These are phyloP conservation scores for Butyriboletus regius DNA, from an alignment of 1,284 basidiomycete genomes.

Conservation along the genomic window DNA sequence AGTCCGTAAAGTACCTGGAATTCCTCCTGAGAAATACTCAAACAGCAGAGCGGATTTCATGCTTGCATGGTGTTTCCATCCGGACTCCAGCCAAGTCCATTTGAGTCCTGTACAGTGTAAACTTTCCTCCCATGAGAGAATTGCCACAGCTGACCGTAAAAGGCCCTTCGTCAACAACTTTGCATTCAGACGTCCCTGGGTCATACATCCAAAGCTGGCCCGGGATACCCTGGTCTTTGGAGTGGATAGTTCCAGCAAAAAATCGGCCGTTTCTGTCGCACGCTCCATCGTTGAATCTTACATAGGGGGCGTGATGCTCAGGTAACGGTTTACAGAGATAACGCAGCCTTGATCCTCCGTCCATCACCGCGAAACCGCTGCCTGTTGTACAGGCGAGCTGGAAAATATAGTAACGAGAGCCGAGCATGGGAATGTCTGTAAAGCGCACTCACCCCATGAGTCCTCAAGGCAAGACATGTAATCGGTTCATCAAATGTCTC, in stretches of 20 bases:
- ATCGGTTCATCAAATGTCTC: conserved; percentile 24
- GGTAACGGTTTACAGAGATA: conserved; percentile 44
- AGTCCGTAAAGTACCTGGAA: conserved; percentile 62
- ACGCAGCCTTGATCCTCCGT: conserved; percentile 11
- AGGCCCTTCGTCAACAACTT: conserved; percentile 54
- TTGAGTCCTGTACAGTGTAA: conserved; percentile 12
- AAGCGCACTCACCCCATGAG: conserved; percentile 7
- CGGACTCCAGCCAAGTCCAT: conserved; percentile 23
- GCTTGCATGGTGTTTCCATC: conserved; percentile 22
- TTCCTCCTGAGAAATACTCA: conserved; percentile 2
- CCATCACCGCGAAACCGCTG: conserved; percentile 21
- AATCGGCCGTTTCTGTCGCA: conserved; percentile 60
- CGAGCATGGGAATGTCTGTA: not conserved
- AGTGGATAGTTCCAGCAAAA: conserved; percentile 56
- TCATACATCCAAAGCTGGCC: conserved; percentile 58
- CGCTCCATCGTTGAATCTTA: conserved; percentile 64
- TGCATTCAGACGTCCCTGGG: conserved; percentile 40
- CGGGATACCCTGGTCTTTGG: conserved; percentile 43
- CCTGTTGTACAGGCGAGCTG: conserved; percentile 18
- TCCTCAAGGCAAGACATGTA: conserved; percentile 21
- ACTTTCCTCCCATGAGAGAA: not conserved
- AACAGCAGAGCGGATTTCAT: not conserved
- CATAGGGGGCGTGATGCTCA: conserved; percentile 36
- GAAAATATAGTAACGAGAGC: not conserved
- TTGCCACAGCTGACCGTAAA: conserved; percentile 46